Conservation (phyloP, 2,329 filamentous ascomycete genomes). For the Cadophora sp. region DNA sequence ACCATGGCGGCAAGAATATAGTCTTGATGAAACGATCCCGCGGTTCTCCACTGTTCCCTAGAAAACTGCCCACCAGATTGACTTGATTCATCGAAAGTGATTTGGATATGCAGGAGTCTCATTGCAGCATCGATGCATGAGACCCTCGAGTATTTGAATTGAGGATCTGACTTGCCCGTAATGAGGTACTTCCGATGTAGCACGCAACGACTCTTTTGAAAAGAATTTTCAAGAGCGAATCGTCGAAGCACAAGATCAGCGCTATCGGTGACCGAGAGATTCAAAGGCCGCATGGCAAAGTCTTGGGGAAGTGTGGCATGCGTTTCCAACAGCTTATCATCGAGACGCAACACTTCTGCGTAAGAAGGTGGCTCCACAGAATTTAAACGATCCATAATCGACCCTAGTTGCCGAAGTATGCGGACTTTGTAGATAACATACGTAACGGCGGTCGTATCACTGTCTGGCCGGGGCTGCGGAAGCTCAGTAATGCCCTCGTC, state of each 20-base stretch:
- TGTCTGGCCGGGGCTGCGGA: neutral
- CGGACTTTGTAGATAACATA: constrained; percentile 48
- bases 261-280: constrained; percentile 8
- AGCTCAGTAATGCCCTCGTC: neutral
- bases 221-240: constrained; percentile 25
- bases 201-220: constrained; percentile 30
- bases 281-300: neutral
- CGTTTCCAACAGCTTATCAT: neutral
- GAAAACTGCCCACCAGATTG: neutral
- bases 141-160: neutral
- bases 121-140: neutral
- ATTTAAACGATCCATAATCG: constrained; percentile 57
- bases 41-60: neutral
- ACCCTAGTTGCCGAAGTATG: constrained; percentile 45
- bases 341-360: constrained; percentile 35
- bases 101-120: neutral
- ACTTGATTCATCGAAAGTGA: neutral
- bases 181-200: constrained; percentile 32
- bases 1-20: neutral
- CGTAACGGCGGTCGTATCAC: neutral
- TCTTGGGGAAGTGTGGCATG: neutral
- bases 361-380: constrained; percentile 55
- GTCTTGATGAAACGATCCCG: neutral
- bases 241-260: constrained; percentile 23
- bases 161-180: neutral